A percentile compares a stretch with the other conserved stretches of the same genome.
Evolutionary conservation across 2,329 filamentous ascomycete species (phyloP).

Genomic region (Orbilia quercus): DNA sequence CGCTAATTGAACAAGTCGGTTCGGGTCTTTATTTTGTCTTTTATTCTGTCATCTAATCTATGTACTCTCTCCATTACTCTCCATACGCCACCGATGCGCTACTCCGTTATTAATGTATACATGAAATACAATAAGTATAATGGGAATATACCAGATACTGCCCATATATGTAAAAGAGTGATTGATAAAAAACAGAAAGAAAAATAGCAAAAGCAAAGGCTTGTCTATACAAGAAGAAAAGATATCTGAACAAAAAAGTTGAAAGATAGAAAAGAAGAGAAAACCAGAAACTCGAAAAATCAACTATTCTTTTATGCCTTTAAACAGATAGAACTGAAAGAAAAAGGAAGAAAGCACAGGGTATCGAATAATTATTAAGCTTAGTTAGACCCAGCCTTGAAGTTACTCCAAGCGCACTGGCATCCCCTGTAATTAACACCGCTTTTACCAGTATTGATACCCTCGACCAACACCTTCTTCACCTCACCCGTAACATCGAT

Average conservation of each 20-base stretch:
- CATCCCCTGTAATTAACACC: constrained; percentile 46
- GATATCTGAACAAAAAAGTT: neutral
- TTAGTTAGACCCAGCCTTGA: constrained; percentile 37
- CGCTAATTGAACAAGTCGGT: too few species aligned
- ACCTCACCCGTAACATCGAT: constrained; percentile 20
- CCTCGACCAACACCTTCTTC: neutral
- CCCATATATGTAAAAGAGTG: constrained; percentile 9
- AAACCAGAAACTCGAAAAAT: constrained; percentile 6
- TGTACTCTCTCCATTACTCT: constrained; percentile 1
- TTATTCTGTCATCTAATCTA: constrained; percentile 1
- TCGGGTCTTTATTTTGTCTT: constrained; percentile 5
- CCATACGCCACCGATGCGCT: neutral
- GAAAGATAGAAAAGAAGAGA: neutral
- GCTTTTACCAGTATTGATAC: constrained; percentile 36
- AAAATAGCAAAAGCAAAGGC: neutral
- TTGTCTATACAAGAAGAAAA: neutral
- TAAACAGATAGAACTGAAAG: neutral
- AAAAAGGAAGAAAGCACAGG: constrained; percentile 23
- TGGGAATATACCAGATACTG: constrained; percentile 18
- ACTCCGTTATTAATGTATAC: constrained; percentile 14
- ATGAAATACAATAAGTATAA: constrained; percentile 9
- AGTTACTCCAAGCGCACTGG: constrained; percentile 54
- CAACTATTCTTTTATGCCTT: constrained; percentile 2
- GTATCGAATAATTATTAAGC: constrained; percentile 40
- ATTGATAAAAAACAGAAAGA: neutral